phyloP scores from a whole-genome alignment of 169 alveolate genomes.

The Cryptosporidium canis region DNA sequence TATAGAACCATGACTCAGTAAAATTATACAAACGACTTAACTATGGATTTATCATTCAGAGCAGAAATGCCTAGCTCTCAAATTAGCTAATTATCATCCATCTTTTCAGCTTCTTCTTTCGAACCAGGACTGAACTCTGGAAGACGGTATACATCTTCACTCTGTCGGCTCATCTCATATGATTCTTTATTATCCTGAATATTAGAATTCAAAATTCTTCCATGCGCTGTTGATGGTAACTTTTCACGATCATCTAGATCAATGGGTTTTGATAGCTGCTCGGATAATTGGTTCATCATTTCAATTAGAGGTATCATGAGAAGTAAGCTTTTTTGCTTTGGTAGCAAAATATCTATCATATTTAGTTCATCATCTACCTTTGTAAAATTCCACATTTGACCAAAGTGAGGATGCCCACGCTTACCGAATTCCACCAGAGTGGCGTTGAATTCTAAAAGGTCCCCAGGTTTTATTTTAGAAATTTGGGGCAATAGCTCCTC shows the following conservation, averaged over 20 bases:
- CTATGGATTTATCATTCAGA: background rate
- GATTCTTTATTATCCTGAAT: background rate
- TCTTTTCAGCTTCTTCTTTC: background rate
- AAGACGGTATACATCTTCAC: background rate
- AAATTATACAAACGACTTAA: background rate
- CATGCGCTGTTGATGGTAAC: background rate
- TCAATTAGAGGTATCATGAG: conserved; percentile 63
- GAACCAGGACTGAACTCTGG: conserved; percentile 20
- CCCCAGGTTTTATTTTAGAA: conserved; percentile 58
- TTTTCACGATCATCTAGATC: background rate
- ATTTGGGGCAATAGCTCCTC: conserved; percentile 59
- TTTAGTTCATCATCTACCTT: conserved; percentile 37
- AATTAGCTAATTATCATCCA: background rate
- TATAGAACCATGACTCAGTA: too few species aligned
- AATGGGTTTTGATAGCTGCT: conserved; percentile 52
- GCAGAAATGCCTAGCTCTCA: background rate
- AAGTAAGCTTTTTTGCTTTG: conserved; percentile 40
- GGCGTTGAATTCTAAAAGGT: conserved; percentile 56
- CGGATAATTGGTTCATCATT: conserved; percentile 64
- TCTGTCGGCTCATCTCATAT: background rate
- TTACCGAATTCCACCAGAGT: conserved; percentile 67
- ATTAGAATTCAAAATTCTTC: background rate
- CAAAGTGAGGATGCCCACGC: conserved; percentile 73
- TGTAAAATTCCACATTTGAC: conserved; percentile 73
- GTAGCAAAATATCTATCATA: conserved; percentile 9